A percentile compares a stretch with the other conserved stretches of the same genome.
Evolutionary conservation across 2,329 filamentous ascomycete genomes (phyloP).

Genomic region (Apiospora pterosperma): DNA sequence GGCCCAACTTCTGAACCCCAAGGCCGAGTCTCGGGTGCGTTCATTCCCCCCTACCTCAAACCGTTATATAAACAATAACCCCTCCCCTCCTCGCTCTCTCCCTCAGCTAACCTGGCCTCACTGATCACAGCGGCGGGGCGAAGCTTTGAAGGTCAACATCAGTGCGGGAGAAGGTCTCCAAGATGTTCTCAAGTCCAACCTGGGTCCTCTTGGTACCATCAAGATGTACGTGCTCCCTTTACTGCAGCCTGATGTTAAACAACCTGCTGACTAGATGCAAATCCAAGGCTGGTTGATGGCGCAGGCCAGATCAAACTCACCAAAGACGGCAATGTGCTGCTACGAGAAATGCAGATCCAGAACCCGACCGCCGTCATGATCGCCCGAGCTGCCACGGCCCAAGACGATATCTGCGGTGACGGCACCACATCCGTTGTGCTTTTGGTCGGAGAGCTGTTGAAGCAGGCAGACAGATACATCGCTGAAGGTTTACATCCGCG

Average conservation of each 20-base stretch:
- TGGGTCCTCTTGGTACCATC: conserved; percentile 89
- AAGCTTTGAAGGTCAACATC: conserved; percentile 97
- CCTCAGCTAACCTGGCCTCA: conserved; percentile 33
- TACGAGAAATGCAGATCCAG: conserved; percentile 87
- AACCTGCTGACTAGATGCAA: neutral
- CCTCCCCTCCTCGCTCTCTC: neutral
- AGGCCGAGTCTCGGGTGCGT: conserved; percentile 93
- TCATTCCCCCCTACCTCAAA: conserved; percentile 17
- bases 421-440: conserved; percentile 96
- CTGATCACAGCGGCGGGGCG: conserved; percentile 75
- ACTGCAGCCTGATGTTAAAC: neutral
- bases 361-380: conserved; percentile 94
- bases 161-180: conserved; percentile 88
- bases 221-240: conserved; percentile 68
- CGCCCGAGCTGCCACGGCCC: conserved; percentile 82
- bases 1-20: conserved; percentile 96
- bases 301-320: conserved; percentile 86
- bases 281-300: conserved; percentile 62
- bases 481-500: conserved; percentile 94
- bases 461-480: conserved; percentile 96
- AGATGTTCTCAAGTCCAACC: conserved; percentile 93
- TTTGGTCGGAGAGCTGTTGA: conserved; percentile 91
- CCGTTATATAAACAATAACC: conserved; percentile 12
- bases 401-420: conserved; percentile 97
- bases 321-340: conserved; percentile 91